These are phyloP conservation scores for Talaromyces sp. DNA, from an alignment of 2,329 filamentous ascomycete species.

Conservation along the genomic window DNA sequence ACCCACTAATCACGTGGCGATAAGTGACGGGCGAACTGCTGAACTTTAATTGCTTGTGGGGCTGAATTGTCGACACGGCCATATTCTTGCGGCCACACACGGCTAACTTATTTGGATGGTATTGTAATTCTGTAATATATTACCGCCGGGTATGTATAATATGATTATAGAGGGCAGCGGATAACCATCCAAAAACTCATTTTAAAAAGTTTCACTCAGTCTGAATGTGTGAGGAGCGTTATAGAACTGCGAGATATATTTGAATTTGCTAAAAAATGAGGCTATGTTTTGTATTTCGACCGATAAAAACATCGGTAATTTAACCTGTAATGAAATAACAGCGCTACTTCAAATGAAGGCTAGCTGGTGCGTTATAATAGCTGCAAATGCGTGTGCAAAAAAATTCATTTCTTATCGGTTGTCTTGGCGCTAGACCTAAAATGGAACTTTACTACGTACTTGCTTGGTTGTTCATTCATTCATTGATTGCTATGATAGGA, in stretches of 20 bases:
- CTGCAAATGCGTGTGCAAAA: neutral
- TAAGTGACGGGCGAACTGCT: conserved; percentile 3
- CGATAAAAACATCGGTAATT: neutral
- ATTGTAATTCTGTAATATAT: too few species aligned
- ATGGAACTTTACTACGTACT: neutral
- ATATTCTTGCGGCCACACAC: neutral
- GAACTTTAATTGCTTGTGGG: neutral
- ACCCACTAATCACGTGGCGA: conserved; percentile 15
- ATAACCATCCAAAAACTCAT: neutral
- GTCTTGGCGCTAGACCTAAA: neutral
- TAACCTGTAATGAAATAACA: neutral
- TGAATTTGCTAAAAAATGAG: neutral
- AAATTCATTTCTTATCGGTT: neutral
- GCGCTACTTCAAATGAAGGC: neutral
- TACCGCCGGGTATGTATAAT: too few species aligned
- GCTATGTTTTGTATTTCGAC: neutral
- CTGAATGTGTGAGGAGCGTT: neutral
- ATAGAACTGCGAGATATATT: rapidly evolving
- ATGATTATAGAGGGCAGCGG: too few species aligned
- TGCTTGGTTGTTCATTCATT: neutral
- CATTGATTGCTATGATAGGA: neutral
- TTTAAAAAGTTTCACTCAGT: neutral
- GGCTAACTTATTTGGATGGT: neutral
- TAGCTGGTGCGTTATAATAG: neutral
- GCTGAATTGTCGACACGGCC: neutral